These are phyloP conservation scores for Polysphondylium violaceum DNA, from an alignment of 78 protist species.

Conservation along the genomic window DNA sequence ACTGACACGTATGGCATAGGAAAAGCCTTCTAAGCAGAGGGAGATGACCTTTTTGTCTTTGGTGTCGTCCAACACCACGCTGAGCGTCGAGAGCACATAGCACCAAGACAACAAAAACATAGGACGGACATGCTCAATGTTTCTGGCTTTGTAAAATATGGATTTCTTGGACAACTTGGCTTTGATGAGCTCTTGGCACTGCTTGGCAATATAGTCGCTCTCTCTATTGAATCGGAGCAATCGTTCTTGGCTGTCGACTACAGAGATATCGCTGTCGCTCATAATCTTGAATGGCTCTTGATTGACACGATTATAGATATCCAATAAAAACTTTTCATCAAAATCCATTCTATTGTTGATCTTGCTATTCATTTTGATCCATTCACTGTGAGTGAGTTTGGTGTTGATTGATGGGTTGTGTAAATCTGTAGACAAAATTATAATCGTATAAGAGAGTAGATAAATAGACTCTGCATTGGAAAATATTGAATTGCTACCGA, in stretches of 20 bases:
- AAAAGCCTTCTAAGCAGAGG: constrained; percentile 91
- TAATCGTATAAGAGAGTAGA: constrained; percentile 51
- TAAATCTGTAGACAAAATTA: constrained; percentile 53
- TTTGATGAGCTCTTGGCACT: constrained; percentile 67
- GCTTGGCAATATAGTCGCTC: constrained; percentile 59
- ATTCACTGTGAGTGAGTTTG: constrained; percentile 38
- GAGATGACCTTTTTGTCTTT: constrained; percentile 30
- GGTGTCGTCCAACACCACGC: constrained; percentile 50
- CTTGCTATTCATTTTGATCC: constrained; percentile 69
- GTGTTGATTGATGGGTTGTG: constrained; percentile 46
- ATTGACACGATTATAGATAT: constrained; percentile 39
- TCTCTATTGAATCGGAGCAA: constrained; percentile 59
- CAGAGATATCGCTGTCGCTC: constrained; percentile 9
- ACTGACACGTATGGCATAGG: constrained; percentile 85
- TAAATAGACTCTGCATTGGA: constrained; percentile 59
- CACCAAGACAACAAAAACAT: constrained; percentile 74
- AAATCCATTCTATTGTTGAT: constrained; percentile 43
- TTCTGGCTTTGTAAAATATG: constrained; percentile 59
- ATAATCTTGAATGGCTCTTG: constrained; percentile 21
- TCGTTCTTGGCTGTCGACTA: constrained; percentile 37
- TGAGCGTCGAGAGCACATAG: constrained; percentile 55
- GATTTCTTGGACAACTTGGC: constrained; percentile 60
- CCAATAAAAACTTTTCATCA: constrained; percentile 25
- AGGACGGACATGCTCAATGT: constrained; percentile 72
- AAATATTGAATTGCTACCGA: constrained; percentile 5